phyloP scores from a whole-genome alignment of 1,284 basidiomycete species.

The Blastosporella zonata region DNA sequence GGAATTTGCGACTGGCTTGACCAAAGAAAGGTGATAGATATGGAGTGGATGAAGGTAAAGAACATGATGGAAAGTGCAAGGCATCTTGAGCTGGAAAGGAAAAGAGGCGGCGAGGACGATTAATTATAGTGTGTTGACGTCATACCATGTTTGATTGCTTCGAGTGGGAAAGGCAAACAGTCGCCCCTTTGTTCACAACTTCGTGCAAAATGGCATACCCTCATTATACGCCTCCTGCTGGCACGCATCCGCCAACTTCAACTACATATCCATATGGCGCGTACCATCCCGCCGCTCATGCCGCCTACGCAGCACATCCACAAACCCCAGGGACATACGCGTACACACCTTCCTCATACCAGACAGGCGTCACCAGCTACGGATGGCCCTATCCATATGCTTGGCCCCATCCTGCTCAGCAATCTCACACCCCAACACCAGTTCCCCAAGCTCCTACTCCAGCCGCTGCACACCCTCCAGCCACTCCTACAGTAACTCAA shows the following conservation, averaged over 20 bases:
- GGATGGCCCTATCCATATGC: slow-evolving; percentile 60
- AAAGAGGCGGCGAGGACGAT: slow-evolving; percentile 43
- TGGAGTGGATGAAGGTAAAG: slow-evolving; percentile 66
- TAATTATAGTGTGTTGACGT: slow-evolving; percentile 8
- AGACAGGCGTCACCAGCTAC: slow-evolving; percentile 49
- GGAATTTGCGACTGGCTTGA: slow-evolving; percentile 82
- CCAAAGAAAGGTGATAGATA: slow-evolving; percentile 60
- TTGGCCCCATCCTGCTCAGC: slow-evolving; percentile 44
- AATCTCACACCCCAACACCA: slow-evolving; percentile 29
- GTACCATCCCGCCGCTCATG: slow-evolving; percentile 38
- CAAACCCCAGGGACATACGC: slow-evolving; percentile 43
- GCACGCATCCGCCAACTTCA: slow-evolving; percentile 36
- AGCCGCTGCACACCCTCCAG: slow-evolving; percentile 34
- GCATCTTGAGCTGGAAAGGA: slow-evolving; percentile 52
- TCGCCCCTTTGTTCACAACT: background rate
- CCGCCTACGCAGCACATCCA: slow-evolving; percentile 30
- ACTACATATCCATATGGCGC: slow-evolving; percentile 54
- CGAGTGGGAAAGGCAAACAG: background rate
- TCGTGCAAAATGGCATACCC: slow-evolving; percentile 27
- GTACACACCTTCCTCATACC: slow-evolving; percentile 44
- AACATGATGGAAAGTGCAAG: slow-evolving; percentile 70
- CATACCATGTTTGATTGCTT: slow-evolving; percentile 3
- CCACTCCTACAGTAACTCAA: slow-evolving; percentile 28
- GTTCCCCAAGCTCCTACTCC: slow-evolving; percentile 27
- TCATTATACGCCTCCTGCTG: slow-evolving; percentile 29